Evolutionary conservation across 2,329 filamentous ascomycete species (phyloP).

Genomic region (Aspergillus floridensis): DNA sequence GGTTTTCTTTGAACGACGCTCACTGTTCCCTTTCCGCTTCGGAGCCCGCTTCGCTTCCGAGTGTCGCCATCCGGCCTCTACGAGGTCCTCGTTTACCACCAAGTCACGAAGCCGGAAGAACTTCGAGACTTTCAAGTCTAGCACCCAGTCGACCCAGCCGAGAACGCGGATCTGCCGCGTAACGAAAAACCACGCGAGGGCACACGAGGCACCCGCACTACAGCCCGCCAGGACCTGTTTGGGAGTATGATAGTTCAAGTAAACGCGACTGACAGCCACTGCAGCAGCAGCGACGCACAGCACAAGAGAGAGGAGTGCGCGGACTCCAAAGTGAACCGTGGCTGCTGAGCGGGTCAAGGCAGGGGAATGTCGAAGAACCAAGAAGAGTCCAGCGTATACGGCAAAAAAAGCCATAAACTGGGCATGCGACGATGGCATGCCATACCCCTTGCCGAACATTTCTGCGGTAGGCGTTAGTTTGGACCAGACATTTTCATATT

Average conservation of each 20-base stretch:
- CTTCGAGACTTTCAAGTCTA: constrained; percentile 64
- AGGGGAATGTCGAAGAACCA: constrained; percentile 76
- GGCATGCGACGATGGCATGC: constrained; percentile 93
- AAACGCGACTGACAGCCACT: constrained; percentile 81
- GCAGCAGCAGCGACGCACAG: constrained; percentile 61
- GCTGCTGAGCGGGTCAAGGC: constrained; percentile 44
- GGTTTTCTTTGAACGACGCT: constrained; percentile 23
- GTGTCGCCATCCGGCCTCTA: constrained; percentile 89
- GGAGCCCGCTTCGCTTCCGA: constrained; percentile 63
- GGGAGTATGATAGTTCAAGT: constrained; percentile 87
- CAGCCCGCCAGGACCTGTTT: constrained; percentile 83
- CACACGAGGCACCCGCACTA: constrained; percentile 67
- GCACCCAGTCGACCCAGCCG: constrained; percentile 69
- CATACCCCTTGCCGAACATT: constrained; percentile 87
- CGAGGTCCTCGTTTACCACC: constrained; percentile 81
- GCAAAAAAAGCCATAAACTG: constrained; percentile 95
- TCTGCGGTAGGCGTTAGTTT: constrained; percentile 39
- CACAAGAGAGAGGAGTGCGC: constrained; percentile 56
- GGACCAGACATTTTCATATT: neutral
- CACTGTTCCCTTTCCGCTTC: constrained; percentile 27
- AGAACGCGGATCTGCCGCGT: constrained; percentile 64
- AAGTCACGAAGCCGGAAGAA: constrained; percentile 76
- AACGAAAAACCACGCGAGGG: constrained; percentile 72
- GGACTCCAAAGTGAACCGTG: constrained; percentile 49
- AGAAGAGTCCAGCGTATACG: constrained; percentile 76